phyloP scores from a whole-genome alignment of 1,284 basidiomycete species.

The Cerioporus squamosus region DNA sequence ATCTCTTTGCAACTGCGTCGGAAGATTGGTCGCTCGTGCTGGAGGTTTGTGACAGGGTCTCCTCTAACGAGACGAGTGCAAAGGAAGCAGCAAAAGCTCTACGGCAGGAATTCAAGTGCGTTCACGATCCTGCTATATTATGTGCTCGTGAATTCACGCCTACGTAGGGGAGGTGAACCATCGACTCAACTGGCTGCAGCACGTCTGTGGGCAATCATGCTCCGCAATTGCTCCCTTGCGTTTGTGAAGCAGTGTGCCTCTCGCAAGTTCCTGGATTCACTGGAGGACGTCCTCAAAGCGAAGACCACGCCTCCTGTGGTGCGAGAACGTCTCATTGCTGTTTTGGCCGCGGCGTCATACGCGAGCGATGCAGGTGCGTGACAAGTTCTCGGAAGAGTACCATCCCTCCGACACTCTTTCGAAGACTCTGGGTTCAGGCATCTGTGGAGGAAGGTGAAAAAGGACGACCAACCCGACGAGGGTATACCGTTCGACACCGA shows the following conservation, averaged over 20 bases:
- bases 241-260: slow-evolving; percentile 71
- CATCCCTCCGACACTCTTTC: background rate
- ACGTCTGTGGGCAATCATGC: slow-evolving; percentile 82
- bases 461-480: slow-evolving; percentile 71
- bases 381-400: background rate
- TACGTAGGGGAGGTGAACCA: slow-evolving; percentile 68
- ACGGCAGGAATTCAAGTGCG: slow-evolving; percentile 77
- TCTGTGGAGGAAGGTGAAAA: slow-evolving; percentile 73
- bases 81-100: slow-evolving; percentile 78
- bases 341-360: slow-evolving; percentile 74
- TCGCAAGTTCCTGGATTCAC: slow-evolving; percentile 76
- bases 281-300: slow-evolving; percentile 69
- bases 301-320: slow-evolving; percentile 72
- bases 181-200: slow-evolving; percentile 73
- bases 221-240: slow-evolving; percentile 67
- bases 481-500: slow-evolving; percentile 76
- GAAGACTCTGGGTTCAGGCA: slow-evolving; percentile 59
- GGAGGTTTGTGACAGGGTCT: slow-evolving; percentile 78
- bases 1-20: slow-evolving; percentile 71
- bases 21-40: slow-evolving; percentile 81
- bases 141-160: background rate
- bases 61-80: slow-evolving; percentile 64
- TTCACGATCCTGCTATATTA: slow-evolving; percentile 4
- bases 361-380: slow-evolving; percentile 53
- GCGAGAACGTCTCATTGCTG: slow-evolving; percentile 69